These are phyloP conservation scores for Ceratobasidium sp. DNA, from an alignment of 1,284 basidiomycete species.

Conservation along the genomic window DNA sequence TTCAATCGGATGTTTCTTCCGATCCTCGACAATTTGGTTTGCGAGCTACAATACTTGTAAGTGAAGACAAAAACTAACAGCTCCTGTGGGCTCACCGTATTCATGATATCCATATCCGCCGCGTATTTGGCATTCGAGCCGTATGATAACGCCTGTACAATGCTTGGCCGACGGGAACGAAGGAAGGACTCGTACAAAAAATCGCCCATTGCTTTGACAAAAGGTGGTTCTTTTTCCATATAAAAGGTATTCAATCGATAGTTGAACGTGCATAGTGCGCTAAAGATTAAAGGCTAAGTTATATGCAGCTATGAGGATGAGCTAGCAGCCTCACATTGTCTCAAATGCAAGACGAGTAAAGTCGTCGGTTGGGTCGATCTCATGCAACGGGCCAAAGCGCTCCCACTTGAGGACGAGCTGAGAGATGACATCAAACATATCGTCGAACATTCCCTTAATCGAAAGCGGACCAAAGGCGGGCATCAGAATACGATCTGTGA, in stretches of 20 bases:
- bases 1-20: constrained; percentile 41
- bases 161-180: constrained; percentile 37
- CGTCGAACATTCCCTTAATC: constrained; percentile 58
- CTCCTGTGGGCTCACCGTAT: constrained; percentile 37
- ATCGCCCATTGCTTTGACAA: constrained; percentile 44
- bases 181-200: constrained; percentile 41
- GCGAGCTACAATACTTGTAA: neutral
- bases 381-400: constrained; percentile 52
- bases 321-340: constrained; percentile 51
- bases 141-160: constrained; percentile 40
- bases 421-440: constrained; percentile 58
- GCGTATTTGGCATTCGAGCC: constrained; percentile 38
- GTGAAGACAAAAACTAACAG: neutral
- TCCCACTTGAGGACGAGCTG: constrained; percentile 60
- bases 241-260: constrained; percentile 47
- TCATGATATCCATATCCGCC: constrained; percentile 42
- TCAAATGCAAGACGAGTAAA: constrained; percentile 61
- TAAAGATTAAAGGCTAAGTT: neutral
- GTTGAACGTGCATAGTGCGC: constrained; percentile 42
- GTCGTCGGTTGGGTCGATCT: constrained; percentile 57
- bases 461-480: constrained; percentile 59
- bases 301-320: constrained; percentile 45
- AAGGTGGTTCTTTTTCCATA: constrained; percentile 42
- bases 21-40: constrained; percentile 39
- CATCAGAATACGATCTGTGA: constrained; percentile 59